Evolutionary conservation across 257 asterid genomes (phyloP).

Genomic region (Solanum sitiens): DNA sequence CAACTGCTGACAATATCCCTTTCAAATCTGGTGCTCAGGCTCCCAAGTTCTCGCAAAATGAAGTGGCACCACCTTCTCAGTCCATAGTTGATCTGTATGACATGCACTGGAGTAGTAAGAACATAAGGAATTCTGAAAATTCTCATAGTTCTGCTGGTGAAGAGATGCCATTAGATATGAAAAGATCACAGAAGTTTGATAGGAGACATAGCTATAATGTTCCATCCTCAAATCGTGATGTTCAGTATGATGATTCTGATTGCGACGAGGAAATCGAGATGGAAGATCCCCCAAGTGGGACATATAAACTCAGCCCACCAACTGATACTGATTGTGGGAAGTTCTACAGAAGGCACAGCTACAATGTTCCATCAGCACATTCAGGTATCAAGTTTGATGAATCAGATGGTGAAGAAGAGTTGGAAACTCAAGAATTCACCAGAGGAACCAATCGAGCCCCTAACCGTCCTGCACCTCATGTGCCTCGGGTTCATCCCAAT

Average conservation of each 20-base stretch:
- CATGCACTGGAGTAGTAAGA: conserved; percentile 12
- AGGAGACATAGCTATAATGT: conserved; percentile 62
- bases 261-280: conserved; percentile 64
- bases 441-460: conserved; percentile 31
- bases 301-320: not conserved
- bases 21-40: not conserved
- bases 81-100: conserved; percentile 7
- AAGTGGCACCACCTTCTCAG: conserved; percentile 7
- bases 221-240: conserved; percentile 20
- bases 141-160: not conserved
- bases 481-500: conserved; percentile 70
- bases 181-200: conserved; percentile 17
- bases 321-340: conserved; percentile 10
- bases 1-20: not conserved
- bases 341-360: conserved; percentile 56
- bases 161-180: conserved; percentile 2
- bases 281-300: conserved; percentile 36
- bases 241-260: conserved; percentile 55
- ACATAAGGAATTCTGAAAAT: conserved; percentile 9
- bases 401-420: conserved; percentile 35
- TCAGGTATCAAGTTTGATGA: conserved; percentile 53
- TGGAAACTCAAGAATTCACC: conserved; percentile 17
- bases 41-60: conserved; percentile 5
- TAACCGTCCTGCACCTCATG: conserved; percentile 42
- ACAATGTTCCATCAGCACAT: conserved; percentile 25